These are phyloP conservation scores for Monilinia aucupariae DNA, from an alignment of 2,329 filamentous ascomycete species.

Conservation along the genomic window DNA sequence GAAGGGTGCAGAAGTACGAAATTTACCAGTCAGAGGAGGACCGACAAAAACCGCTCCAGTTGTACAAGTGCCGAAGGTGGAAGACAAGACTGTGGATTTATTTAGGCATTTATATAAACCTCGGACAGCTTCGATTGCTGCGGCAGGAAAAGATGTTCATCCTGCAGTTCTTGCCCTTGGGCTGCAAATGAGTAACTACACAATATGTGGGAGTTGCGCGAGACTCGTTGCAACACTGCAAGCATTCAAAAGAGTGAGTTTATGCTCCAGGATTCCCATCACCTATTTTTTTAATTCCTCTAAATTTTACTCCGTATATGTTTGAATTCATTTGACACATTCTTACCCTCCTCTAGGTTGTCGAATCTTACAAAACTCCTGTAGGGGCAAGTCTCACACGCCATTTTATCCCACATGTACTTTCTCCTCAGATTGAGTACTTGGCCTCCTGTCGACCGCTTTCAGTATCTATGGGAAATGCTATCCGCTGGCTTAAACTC, in stretches of 20 bases:
- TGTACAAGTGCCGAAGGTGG: slow-evolving; percentile 48
- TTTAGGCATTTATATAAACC: slow-evolving; percentile 81
- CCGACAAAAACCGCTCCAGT: slow-evolving; percentile 31
- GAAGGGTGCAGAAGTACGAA: slow-evolving; percentile 28
- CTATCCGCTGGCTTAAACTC: slow-evolving; percentile 89
- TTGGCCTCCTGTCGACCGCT: slow-evolving; percentile 90
- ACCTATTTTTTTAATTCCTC: background rate
- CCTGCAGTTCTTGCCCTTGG: slow-evolving; percentile 79
- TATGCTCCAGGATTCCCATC: background rate
- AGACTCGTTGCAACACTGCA: slow-evolving; percentile 81
- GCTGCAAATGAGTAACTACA: slow-evolving; percentile 76
- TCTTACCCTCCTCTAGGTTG: slow-evolving; percentile 54
- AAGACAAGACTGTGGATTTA: slow-evolving; percentile 63
- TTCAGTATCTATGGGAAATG: slow-evolving; percentile 95
- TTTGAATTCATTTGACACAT: slow-evolving; percentile 1
- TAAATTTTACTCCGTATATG: background rate
- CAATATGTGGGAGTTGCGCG: slow-evolving; percentile 82
- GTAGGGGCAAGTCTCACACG: slow-evolving; percentile 77
- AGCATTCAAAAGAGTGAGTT: slow-evolving; percentile 75
- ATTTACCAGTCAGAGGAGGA: slow-evolving; percentile 28
- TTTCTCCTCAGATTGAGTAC: slow-evolving; percentile 94
- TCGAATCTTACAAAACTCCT: slow-evolving; percentile 88
- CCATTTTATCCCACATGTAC: slow-evolving; percentile 83
- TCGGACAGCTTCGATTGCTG: slow-evolving; percentile 58
- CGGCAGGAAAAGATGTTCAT: slow-evolving; percentile 68